phyloP scores from a whole-genome alignment of 768 basidiomycete genomes.

The Exidia glandulosa region DNA sequence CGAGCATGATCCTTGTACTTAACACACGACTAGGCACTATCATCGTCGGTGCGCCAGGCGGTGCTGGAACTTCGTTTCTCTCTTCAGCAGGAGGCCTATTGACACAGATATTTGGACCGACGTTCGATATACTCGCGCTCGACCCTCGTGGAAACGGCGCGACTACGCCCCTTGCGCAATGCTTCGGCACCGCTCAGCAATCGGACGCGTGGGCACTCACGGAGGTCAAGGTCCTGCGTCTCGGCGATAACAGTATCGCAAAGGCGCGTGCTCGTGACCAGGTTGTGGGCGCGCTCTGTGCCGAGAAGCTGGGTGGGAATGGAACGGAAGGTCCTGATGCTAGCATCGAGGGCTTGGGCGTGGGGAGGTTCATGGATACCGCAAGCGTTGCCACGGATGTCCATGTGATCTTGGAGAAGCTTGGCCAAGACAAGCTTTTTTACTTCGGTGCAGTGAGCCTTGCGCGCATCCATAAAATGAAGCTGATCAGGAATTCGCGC shows the following conservation, averaged over 20 bases:
- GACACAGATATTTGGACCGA: conserved; percentile 1
- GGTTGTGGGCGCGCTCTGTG: not conserved
- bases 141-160: conserved; percentile 1
- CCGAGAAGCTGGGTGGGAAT: not conserved
- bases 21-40: not conserved
- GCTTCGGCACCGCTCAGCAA: not conserved
- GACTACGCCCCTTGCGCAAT: not conserved
- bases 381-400: not conserved
- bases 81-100: not conserved
- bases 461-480: too few relatives aligned
- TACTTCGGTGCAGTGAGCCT: conserved; percentile 16
- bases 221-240: not conserved
- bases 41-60: conserved; percentile 6
- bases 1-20: not conserved
- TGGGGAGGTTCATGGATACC: not conserved
- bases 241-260: not conserved
- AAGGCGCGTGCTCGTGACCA: not conserved
- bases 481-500: too few relatives aligned
- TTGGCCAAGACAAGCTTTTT: conserved; percentile 4
- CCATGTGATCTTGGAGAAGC: not conserved
- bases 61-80: conserved; percentile 6
- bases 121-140: conserved; percentile 1
- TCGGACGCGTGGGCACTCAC: not conserved
- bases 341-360: not conserved
- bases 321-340: not conserved